phyloP scores from a whole-genome alignment of 257 asterid species.

The Cynanchum wilfordii region DNA sequence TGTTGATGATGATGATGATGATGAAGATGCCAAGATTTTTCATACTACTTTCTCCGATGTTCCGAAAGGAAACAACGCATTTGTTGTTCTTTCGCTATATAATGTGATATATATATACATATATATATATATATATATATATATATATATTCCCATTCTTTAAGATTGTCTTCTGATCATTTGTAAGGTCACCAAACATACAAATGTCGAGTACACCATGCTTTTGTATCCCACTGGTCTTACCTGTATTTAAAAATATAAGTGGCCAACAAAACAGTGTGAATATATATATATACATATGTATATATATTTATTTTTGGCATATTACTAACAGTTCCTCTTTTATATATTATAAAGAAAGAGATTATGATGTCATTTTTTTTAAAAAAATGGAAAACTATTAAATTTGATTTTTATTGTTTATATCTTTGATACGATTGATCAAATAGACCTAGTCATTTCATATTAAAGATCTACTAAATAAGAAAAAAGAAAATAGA shows the following conservation, averaged over 20 bases:
- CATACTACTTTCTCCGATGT: neutral
- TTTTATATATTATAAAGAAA: too few relatives aligned
- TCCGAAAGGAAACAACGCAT: neutral
- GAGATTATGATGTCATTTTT: too few relatives aligned
- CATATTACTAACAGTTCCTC: too few relatives aligned
- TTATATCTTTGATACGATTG: too few relatives aligned
- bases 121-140: constrained; percentile 12
- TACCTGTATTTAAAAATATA: constrained; percentile 40
- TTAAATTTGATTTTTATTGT: too few relatives aligned
- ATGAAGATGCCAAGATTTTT: neutral
- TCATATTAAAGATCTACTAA: too few relatives aligned
- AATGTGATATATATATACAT: constrained; percentile 16
- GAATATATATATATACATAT: too few relatives aligned
- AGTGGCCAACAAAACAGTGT: neutral
- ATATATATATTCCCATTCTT: constrained; percentile 8
- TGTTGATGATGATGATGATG: neutral
- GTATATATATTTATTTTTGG: too few relatives aligned
- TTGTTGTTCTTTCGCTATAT: neutral
- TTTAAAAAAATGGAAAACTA: too few relatives aligned
- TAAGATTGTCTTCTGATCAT: constrained; percentile 31
- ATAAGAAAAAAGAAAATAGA: too few relatives aligned
- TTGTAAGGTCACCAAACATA: constrained; percentile 43
- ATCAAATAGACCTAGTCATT: too few relatives aligned
- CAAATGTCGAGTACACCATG: constrained; percentile 28
- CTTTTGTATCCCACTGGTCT: constrained; percentile 29